These are phyloP conservation scores for Mycena haematopus DNA, from an alignment of 768 basidiomycete species.

Conservation along the genomic window DNA sequence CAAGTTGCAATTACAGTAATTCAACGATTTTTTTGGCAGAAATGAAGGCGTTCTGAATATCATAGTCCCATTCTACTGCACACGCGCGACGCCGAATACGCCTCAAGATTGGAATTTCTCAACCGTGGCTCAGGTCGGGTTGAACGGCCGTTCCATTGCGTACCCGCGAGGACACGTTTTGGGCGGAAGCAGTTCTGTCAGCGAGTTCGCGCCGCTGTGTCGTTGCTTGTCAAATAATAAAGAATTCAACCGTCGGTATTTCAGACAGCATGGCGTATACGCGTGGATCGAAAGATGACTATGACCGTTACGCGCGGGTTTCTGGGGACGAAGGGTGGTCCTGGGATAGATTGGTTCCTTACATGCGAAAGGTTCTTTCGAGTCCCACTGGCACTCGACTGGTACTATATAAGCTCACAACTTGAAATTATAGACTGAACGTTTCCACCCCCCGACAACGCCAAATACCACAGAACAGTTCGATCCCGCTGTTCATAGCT, in stretches of 20 bases:
- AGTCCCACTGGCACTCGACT: neutral
- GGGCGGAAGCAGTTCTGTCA: constrained; percentile 23
- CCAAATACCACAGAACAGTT: constrained; percentile 34
- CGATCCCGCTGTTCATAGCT: constrained; percentile 37
- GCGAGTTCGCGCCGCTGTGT: constrained; percentile 7
- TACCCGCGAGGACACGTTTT: constrained; percentile 24
- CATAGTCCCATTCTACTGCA: constrained; percentile 16
- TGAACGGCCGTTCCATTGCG: constrained; percentile 11
- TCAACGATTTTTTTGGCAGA: neutral
- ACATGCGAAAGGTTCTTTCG: constrained; percentile 31
- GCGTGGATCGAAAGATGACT: constrained; percentile 36
- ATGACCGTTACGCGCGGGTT: constrained; percentile 33
- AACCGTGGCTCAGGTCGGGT: constrained; percentile 11
- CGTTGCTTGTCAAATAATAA: neutral
- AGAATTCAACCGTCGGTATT: neutral
- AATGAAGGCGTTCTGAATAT: constrained; percentile 14
- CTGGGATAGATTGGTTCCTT: constrained; percentile 36
- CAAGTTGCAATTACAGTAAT: neutral
- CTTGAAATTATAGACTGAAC: constrained; percentile 30
- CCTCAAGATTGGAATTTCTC: constrained; percentile 26
- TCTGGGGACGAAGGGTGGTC: constrained; percentile 38
- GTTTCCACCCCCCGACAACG: constrained; percentile 30
- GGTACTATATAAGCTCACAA: neutral
- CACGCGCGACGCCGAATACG: constrained; percentile 16
- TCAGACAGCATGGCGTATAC: constrained; percentile 37